Percentiles rank a stretch among this genome's conserved stretches.
phyloP scores from a whole-genome alignment of 169 alveolate genomes.

The Plasmodium malariae region DNA sequence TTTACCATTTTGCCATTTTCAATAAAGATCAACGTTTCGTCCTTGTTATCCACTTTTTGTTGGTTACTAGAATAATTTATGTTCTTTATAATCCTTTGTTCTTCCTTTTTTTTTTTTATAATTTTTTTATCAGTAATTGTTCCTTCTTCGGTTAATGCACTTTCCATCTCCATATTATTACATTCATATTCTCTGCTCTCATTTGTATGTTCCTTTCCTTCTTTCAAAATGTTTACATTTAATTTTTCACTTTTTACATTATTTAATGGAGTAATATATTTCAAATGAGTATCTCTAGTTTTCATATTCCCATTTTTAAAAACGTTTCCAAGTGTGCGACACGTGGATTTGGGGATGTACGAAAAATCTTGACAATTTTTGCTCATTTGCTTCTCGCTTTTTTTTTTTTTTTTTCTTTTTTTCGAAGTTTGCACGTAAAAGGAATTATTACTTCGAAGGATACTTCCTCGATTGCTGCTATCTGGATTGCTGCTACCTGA shows the following conservation, averaged over 20 bases:
- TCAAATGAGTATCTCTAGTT: background rate
- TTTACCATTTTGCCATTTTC: too few species aligned
- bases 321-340: background rate
- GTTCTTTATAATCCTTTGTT: too few species aligned
- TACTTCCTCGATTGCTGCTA: too few species aligned
- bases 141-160: background rate
- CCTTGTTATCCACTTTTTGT: too few species aligned
- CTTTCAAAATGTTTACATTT: background rate
- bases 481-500: too few species aligned
- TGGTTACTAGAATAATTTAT: too few species aligned
- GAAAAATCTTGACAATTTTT: too few species aligned
- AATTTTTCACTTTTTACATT: background rate
- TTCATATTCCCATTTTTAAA: background rate
- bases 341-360: background rate
- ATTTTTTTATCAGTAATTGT: background rate
- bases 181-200: background rate
- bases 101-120: slow-evolving; percentile 3
- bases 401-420: background rate
- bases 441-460: background rate
- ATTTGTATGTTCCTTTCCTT: background rate
- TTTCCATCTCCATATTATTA: background rate
- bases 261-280: background rate
- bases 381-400: background rate
- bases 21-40: too few species aligned
- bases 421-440: background rate